Evolutionary conservation across 106 monocot genomes (phyloP), one percentile per base, ranked within the genome.

Genomic region (Ottelia alismoides): DNA sequence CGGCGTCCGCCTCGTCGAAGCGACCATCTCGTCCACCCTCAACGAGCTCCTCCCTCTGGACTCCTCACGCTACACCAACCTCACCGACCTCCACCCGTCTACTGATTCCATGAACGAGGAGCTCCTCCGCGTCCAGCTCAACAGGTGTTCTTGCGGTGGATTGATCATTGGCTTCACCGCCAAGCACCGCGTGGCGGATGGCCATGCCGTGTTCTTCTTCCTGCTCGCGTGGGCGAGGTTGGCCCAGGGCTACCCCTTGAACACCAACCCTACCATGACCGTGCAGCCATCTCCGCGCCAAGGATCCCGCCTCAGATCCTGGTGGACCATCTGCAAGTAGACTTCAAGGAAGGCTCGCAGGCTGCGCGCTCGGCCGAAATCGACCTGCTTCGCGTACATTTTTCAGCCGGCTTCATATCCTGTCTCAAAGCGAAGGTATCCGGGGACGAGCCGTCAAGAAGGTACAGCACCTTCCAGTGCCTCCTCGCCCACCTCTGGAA

Each of bases 401-500:
- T n/a, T n/a, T n/a, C n/a, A n/a, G n/a, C n/a, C n/a, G n/a, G n/a
- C 20, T 57, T 57, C 22, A 2, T 57, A 10, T 57, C 57, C 22
- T 12, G 18, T 2, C 57, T 57, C 22, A 57, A 57, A 40, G 40
- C 22, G 3, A 57, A 12, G 35, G 27, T 57, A 22, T 0, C 23
- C 25, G 12, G n/a, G n/a, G n/a, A n/a, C n/a, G n/a, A n/a, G n/a
- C 56, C 56, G 3, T 14, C 16, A 27, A 11, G 57, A 40, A 19
- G 57, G 40, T 57, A 25, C 57, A 57, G 57, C 40, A 57, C 57
- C 22, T 57, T 57, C 59, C n/a, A n/a, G n/a, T n/a, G n/a, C n/a
- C n/a, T n/a, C n/a, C n/a, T n/a, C n/a, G n/a, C n/a, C n/a, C n/a
- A 60, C 40, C 12, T 60, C 18, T 60, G 59, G 59, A 60, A 60